Percentiles rank a stretch among this genome's conserved stretches.
Evolutionary conservation across 1,139 yeast species (phyloP).

Genomic region (Scheffersomyces segobiensis): DNA sequence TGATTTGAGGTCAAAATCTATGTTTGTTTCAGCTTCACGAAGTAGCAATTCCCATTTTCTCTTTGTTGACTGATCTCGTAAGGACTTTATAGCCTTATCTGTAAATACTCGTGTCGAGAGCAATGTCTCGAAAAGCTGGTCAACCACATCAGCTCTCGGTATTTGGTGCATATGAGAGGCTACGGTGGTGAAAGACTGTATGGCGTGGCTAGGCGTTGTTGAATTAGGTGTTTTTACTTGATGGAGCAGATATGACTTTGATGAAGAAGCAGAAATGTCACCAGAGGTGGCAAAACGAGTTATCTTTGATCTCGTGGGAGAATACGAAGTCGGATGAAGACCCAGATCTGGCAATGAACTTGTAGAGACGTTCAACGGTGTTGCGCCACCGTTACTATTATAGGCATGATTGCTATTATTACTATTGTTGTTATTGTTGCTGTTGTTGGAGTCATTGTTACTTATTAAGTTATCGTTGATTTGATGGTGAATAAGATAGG

Average conservation of each 20-base stretch:
- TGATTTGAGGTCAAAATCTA: constrained; percentile 33
- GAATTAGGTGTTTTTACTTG: constrained; percentile 1
- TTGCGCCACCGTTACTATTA: background rate
- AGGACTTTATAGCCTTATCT: constrained; percentile 31
- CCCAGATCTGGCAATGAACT: constrained; percentile 9
- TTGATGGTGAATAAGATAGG: constrained; percentile 1
- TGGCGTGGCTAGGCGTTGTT: constrained; percentile 14
- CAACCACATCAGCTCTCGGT: constrained; percentile 40
- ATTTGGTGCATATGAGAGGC: constrained; percentile 33
- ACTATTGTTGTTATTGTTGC: background rate
- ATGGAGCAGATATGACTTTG: background rate
- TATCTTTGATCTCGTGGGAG: background rate
- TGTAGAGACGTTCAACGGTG: constrained; percentile 1
- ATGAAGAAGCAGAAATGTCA: background rate
- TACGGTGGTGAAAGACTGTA: constrained; percentile 36
- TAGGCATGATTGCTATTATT: background rate
- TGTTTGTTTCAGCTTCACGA: constrained; percentile 42
- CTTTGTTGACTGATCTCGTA: constrained; percentile 32
- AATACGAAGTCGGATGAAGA: background rate
- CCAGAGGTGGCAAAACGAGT: background rate
- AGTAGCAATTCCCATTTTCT: constrained; percentile 50
- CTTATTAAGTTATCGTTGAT: background rate
- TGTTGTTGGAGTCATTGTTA: background rate
- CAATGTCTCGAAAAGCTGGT: constrained; percentile 38
- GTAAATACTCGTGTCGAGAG: constrained; percentile 41